Evolutionary conservation across 768 basidiomycete species (phyloP), one percentile per base, ranked within the genome.

Genomic region (Hygrocybe punicea): DNA sequence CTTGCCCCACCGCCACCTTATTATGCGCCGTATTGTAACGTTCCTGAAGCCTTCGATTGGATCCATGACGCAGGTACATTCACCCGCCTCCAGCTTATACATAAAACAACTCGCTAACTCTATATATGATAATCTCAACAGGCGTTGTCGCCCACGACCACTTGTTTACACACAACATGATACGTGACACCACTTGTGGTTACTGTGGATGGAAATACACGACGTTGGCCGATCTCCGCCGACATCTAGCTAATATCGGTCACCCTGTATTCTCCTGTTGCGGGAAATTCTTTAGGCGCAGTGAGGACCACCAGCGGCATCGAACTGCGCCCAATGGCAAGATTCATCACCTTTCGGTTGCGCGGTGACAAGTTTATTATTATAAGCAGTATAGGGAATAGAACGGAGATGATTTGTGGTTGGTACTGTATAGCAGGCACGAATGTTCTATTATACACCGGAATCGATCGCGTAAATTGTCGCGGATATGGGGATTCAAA

Each of bases 211-310:
- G 59, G 16, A 55, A 54, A 23, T 62, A 65, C 49, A 65, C 61
- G 50, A 67, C 67, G 23, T 60, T 67, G 39, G 63, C 67, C 6
- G 65, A 65, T 35, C 47, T 67, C 44, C 61, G 64, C 40, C 62
- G 65, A 51, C 68, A 66, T 57, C 56, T 68, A 24, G 40, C 51
- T 36, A 63, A 60, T 53, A 63, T 66, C 35, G 59, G 55, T 35
- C 69, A 70, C 59, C 51, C 62, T 4, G 65, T 67, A 16, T 67
- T 62, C 39, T 60, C 65, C 3, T 69, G 68, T 40, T 67, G 65
- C 49, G 68, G 68, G 17, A 50, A 63, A 44, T 67, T 69, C 50
- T 67, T 69, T 60, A 55, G 53, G n/a, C 62, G 60, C 9, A 51
- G 46, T 19, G 29, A 57, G 16, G 64, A 67, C 56, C 66, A 59